Evolutionary conservation across 225 moss, liverwort and hornwort species (phyloP), one percentile per base, ranked within the genome.

Genomic region (Ulota crispa): DNA sequence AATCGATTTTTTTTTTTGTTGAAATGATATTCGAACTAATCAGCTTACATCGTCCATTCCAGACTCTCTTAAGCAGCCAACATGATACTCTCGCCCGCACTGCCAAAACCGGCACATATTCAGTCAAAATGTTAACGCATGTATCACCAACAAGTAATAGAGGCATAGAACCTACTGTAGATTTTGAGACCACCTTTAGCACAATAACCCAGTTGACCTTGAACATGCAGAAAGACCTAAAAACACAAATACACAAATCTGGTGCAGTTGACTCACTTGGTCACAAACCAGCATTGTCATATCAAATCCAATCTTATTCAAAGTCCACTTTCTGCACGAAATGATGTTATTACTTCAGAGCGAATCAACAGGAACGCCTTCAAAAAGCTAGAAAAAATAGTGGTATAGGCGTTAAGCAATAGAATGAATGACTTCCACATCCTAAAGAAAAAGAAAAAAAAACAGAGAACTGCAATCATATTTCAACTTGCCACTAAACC

Each of bases 1-100:
- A 54, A 55, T 41, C 60, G 53, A 75, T 16, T 27, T 6, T 19
- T 8, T 8, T 6, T 6, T 15, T 2, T 64, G 27, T 56, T 15
- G 20, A 45, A 9, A 20, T 67, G 5, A 42, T 20, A 39, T 41
- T 62, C 42, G 32, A n/a, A 42, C 64, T 57, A 28, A 16, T 23
- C 36, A 77, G 28, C 85, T 81, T 71, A 96, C 84, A 87, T 92
- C 88, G 36, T 92, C 93, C 76, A 91, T 76, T 50, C 94, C 94
- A 54, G 92, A 87, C 65, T 96, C 88, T 79, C 90, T 93, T 77
- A 96, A 85, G 85, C 96, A 96, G 73, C 94, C 96, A 77, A 96
- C 92, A 84, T 96, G 96, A 68, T 87, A 96, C 83, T 94, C 94
- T 79, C 89, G 86, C 80, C 94, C 96, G 86, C 96, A 96, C 96